Conservation (phyloP, 257 asterid species). For the Ajuga chamaepitys region DNA sequence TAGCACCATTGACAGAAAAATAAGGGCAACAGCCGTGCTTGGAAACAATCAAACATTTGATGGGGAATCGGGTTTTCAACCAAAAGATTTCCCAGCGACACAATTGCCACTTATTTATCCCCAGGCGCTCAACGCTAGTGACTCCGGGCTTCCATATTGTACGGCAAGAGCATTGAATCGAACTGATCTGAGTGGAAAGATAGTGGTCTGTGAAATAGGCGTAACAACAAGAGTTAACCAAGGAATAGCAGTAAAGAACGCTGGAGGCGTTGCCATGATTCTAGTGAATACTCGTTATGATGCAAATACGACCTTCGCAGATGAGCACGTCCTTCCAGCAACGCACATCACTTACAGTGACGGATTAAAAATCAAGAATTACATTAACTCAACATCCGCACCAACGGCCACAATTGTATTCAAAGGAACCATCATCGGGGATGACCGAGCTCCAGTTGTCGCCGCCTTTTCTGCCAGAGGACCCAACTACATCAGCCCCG, state of each 20-base stretch:
- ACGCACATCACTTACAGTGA: background rate
- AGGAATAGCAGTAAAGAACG: constrained; percentile 13
- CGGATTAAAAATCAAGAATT: constrained; percentile 5
- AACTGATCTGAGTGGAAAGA: constrained; percentile 16
- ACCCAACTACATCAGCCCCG: background rate
- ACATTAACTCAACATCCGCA: background rate
- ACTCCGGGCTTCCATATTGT: background rate
- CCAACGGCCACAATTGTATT: constrained; percentile 7
- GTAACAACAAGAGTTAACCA: background rate
- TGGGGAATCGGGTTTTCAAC: constrained; percentile 8
- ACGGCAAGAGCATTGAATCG: background rate
- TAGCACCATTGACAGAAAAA: constrained; percentile 17
- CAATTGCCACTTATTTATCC: constrained; percentile 16
- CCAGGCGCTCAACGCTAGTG: background rate
- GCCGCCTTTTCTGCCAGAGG: constrained; percentile 15
- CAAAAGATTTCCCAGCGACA: background rate
- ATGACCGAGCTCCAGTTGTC: constrained; percentile 15
- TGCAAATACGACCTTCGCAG: background rate
- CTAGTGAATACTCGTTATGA: background rate
- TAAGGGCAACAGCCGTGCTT: constrained; percentile 11
- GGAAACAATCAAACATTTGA: constrained; percentile 11
- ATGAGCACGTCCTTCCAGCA: constrained; percentile 8
- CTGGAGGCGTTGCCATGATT: constrained; percentile 22
- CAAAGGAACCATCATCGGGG: constrained; percentile 11
- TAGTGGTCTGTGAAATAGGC: constrained; percentile 23